These are phyloP conservation scores for Tirmania nivea DNA, from an alignment of 495 filamentous ascomycete genomes.

Conservation along the genomic window DNA sequence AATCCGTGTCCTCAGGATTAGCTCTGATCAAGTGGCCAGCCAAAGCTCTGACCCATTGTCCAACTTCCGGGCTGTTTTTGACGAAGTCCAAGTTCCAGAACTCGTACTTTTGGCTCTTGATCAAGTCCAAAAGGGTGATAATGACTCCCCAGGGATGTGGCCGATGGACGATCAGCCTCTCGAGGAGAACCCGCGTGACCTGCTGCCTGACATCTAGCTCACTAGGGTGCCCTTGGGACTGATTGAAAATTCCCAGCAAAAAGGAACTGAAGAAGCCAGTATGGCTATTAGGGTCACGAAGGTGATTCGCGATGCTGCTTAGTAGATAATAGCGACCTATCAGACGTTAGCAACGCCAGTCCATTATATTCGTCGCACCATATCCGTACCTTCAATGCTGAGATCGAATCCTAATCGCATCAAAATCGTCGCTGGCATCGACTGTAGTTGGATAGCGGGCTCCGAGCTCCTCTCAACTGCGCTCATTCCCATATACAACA, in stretches of 20 bases:
- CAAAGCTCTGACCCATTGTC: neutral
- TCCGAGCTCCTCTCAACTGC: conserved; percentile 27
- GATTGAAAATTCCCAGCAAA: conserved; percentile 67
- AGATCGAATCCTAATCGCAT: neutral
- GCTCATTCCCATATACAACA: conserved; percentile 57
- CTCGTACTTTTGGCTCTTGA: conserved; percentile 69
- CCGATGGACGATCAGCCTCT: conserved; percentile 70
- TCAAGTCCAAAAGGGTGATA: conserved; percentile 68
- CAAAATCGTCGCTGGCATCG: neutral
- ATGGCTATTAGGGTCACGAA: conserved; percentile 70
- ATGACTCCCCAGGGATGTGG: conserved; percentile 94
- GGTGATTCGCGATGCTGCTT: conserved; percentile 68
- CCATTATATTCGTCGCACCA: neutral
- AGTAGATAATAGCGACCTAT: conserved; percentile 59
- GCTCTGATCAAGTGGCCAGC: neutral
- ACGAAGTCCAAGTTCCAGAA: conserved; percentile 90
- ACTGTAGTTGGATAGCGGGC: neutral
- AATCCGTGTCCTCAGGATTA: neutral
- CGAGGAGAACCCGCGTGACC: conserved; percentile 66
- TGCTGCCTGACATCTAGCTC: conserved; percentile 70
- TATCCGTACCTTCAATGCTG: neutral
- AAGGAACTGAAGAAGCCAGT: conserved; percentile 87
- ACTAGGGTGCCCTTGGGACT: conserved; percentile 52
- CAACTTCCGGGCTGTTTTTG: conserved; percentile 64
- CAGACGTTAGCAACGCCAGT: too few species aligned